Conservation (phyloP, 1,284 basidiomycete species). For the Microbotryum intermedium region DNA sequence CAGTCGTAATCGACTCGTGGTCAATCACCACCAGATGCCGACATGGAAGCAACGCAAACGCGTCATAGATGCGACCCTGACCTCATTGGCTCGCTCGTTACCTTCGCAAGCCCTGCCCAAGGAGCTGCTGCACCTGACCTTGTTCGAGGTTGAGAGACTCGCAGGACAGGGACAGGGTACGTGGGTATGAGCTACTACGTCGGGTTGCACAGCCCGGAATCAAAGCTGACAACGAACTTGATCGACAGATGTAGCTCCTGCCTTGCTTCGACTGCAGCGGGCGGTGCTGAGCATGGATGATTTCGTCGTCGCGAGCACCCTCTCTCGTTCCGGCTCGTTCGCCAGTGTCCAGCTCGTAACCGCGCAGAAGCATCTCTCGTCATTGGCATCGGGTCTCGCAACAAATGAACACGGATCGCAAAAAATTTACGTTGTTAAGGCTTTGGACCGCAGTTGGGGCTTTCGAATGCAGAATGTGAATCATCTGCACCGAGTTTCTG, state of each 20-base stretch:
- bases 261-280: neutral
- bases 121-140: slow-evolving; percentile 9
- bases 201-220: neutral
- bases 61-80: neutral
- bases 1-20: too few species aligned
- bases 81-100: neutral
- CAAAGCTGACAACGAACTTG: too few species aligned
- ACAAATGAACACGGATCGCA: neutral
- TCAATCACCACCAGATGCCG: neutral
- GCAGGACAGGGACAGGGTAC: neutral
- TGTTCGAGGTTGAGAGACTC: slow-evolving; percentile 1
- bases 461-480: slow-evolving; percentile 24
- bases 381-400: neutral
- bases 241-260: neutral
- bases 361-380: neutral
- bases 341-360: slow-evolving; percentile 14
- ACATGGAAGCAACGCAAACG: neutral
- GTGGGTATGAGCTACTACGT: neutral
- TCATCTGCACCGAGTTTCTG: neutral
- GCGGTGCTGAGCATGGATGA: neutral
- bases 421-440: slow-evolving; percentile 14
- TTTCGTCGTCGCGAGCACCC: neutral
- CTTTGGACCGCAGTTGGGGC: slow-evolving; percentile 21
- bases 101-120: neutral
- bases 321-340: slow-evolving; percentile 15